These are phyloP conservation scores for Vanrija pseudolonga DNA, from an alignment of 1,284 basidiomycete species.

Conservation along the genomic window DNA sequence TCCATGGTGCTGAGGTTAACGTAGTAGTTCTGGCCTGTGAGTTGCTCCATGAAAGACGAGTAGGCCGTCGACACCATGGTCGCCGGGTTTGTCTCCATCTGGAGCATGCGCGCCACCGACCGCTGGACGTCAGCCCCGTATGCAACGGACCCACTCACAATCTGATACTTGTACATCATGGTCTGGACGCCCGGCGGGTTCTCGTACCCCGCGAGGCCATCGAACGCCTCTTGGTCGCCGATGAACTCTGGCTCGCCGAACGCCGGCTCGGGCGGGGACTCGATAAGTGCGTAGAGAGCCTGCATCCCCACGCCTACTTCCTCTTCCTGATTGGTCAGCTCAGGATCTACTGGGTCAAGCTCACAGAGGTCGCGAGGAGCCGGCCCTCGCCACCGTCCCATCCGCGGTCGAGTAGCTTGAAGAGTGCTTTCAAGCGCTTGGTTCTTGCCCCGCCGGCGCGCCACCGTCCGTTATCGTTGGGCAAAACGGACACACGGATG, in stretches of 20 bases:
- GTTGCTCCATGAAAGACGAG: conserved; percentile 16
- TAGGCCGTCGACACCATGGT: conserved; percentile 18
- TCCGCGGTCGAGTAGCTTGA: background rate
- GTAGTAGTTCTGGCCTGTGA: conserved; percentile 21
- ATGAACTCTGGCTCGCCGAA: conserved; percentile 11
- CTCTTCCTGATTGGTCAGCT: conserved; percentile 5
- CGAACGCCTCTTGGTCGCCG: conserved; percentile 25
- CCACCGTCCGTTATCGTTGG: conserved; percentile 1
- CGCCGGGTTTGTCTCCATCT: conserved; percentile 38
- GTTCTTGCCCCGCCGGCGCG: no score
- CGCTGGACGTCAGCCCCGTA: conserved; percentile 23
- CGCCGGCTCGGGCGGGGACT: conserved; percentile 23
- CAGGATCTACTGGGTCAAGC: background rate
- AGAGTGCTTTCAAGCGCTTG: background rate
- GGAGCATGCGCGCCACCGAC: conserved; percentile 33
- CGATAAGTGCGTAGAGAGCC: conserved; percentile 31
- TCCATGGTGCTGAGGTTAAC: conserved; percentile 34
- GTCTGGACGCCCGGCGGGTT: conserved; percentile 33
- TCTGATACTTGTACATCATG: conserved; percentile 37
- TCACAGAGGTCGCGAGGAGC: conserved; percentile 1
- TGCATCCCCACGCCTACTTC: conserved; percentile 19
- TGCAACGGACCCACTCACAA: conserved; percentile 22
- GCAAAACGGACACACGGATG: background rate
- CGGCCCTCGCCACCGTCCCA: background rate
- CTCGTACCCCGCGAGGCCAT: conserved; percentile 20